phyloP scores from a whole-genome alignment of 1,139 yeast species.

The Diutina rugosa region DNA sequence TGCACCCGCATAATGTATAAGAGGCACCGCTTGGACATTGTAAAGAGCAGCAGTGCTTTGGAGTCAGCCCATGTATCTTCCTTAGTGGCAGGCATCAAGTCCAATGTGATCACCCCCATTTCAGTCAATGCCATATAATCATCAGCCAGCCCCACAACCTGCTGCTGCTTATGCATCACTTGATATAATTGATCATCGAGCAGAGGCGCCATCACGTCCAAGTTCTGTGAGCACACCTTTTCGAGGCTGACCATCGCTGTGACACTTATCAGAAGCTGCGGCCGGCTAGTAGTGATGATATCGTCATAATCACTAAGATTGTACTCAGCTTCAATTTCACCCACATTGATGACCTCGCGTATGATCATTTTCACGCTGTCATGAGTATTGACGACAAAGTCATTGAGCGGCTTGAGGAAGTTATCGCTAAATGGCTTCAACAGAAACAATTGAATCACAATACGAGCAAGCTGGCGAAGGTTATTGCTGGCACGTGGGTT shows the following conservation, averaged over 20 bases:
- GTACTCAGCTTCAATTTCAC: constrained; percentile 47
- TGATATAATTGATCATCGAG: constrained; percentile 44
- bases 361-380: constrained; percentile 34
- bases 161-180: constrained; percentile 23
- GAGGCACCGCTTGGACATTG: constrained; percentile 74
- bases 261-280: constrained; percentile 48
- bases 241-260: constrained; percentile 54
- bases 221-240: constrained; percentile 39
- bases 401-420: constrained; percentile 71
- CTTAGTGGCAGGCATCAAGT: constrained; percentile 38
- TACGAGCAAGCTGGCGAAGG: constrained; percentile 43
- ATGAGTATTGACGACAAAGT: constrained; percentile 42
- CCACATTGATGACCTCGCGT: constrained; percentile 36
- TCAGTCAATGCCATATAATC: constrained; percentile 31
- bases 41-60: constrained; percentile 42
- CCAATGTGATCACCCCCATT: constrained; percentile 24
- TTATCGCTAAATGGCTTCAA: constrained; percentile 62
- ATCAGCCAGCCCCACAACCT: constrained; percentile 21
- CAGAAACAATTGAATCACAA: constrained; percentile 51
- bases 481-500: constrained; percentile 27
- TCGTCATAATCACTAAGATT: constrained; percentile 61
- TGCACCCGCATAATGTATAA: constrained; percentile 76
- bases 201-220: constrained; percentile 36
- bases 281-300: constrained; percentile 53
- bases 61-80: constrained; percentile 30